Percentiles rank a stretch among this genome's conserved stretches.
phyloP scores from a whole-genome alignment of 371 early-diverging fungal genomes.

The Blakeslea trispora region DNA sequence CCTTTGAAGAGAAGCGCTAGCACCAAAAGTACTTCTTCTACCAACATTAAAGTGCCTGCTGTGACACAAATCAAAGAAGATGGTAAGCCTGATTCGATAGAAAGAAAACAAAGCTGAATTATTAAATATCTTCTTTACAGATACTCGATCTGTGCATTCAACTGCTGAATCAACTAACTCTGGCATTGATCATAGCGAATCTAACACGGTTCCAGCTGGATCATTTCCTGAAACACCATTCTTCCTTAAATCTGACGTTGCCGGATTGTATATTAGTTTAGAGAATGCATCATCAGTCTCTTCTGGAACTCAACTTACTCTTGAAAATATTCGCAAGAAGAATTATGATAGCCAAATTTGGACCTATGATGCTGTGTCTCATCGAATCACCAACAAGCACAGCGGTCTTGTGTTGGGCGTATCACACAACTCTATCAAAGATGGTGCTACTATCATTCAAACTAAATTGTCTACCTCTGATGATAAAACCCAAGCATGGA shows the following conservation, averaged over 20 bases:
- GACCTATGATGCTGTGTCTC: slow-evolving; percentile 45
- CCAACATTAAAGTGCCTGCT: slow-evolving; percentile 13
- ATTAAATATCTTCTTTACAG: slow-evolving; percentile 16
- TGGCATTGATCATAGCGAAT: slow-evolving; percentile 37
- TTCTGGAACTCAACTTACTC: slow-evolving; percentile 31
- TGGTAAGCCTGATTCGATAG: slow-evolving; percentile 37
- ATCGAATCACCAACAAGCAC: slow-evolving; percentile 47
- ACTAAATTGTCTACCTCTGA: slow-evolving; percentile 23
- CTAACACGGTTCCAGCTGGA: slow-evolving; percentile 29
- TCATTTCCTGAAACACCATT: slow-evolving; percentile 45
- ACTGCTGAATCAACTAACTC: slow-evolving; percentile 29
- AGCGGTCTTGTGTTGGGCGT: slow-evolving; percentile 54
- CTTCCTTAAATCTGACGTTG: slow-evolving; percentile 43
- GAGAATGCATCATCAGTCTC: slow-evolving; percentile 24
- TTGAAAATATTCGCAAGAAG: slow-evolving; percentile 35
- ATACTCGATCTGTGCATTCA: slow-evolving; percentile 39
- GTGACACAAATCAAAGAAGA: slow-evolving; percentile 43
- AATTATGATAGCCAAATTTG: slow-evolving; percentile 54
- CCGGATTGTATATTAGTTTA: slow-evolving; percentile 36
- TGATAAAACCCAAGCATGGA: slow-evolving; percentile 39
- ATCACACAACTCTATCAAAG: slow-evolving; percentile 38
- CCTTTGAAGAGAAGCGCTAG: slow-evolving; percentile 16
- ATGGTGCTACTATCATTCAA: slow-evolving; percentile 50
- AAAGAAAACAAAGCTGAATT: neutral
- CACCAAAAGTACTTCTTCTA: slow-evolving; percentile 17